These are phyloP conservation scores for Scedosporium dehoogii DNA, from an alignment of 2,329 filamentous ascomycete genomes.

Conservation along the genomic window DNA sequence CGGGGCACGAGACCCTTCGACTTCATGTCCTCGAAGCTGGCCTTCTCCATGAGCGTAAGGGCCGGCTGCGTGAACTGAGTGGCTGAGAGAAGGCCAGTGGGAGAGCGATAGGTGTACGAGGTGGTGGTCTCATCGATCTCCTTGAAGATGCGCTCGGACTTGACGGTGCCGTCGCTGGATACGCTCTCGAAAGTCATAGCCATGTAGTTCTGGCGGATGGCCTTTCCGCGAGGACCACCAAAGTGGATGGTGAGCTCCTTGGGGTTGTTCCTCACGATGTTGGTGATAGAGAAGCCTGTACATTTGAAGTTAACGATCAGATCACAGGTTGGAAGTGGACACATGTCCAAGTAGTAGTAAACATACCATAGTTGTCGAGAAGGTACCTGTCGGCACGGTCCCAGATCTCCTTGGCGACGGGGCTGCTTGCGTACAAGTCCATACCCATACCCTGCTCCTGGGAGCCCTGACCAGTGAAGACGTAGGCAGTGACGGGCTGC, in stretches of 20 bases:
- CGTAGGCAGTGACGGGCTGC: slow-evolving; percentile 91
- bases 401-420: slow-evolving; percentile 95
- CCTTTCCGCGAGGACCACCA: slow-evolving; percentile 90
- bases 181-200: slow-evolving; percentile 99
- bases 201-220: slow-evolving; percentile 98
- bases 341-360: not conserved
- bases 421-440: slow-evolving; percentile 90
- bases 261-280: slow-evolving; percentile 99
- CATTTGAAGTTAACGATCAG: slow-evolving; percentile 4
- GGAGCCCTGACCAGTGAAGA: slow-evolving; percentile 96
- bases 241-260: slow-evolving; percentile 99
- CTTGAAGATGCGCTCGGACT: slow-evolving; percentile 99
- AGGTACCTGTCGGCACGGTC: slow-evolving; percentile 96
- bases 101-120: slow-evolving; percentile 95
- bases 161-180: slow-evolving; percentile 79
- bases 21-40: slow-evolving; percentile 98
- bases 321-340: slow-evolving; percentile 3
- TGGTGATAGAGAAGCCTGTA: slow-evolving; percentile 84
- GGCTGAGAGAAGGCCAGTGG: slow-evolving; percentile 86
- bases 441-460: slow-evolving; percentile 99
- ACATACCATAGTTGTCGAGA: slow-evolving; percentile 91
- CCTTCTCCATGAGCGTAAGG: slow-evolving; percentile 98
- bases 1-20: slow-evolving; percentile 90
- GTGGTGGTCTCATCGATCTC: slow-evolving; percentile 86
- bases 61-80: slow-evolving; percentile 98